Conservation (phyloP, 148 eudicot species). For the Bassia scoparia region DNA sequence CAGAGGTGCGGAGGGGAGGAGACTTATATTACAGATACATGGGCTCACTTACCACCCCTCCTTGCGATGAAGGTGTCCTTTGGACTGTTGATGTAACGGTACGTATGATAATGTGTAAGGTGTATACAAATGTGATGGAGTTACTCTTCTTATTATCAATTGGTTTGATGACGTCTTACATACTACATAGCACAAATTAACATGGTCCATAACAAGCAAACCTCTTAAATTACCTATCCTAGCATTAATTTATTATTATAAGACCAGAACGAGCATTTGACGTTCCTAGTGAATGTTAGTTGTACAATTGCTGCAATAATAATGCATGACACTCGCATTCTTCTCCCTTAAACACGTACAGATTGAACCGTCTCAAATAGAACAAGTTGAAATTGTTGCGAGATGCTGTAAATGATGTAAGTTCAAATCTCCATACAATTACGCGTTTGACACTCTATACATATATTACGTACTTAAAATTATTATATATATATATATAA, state of each 20-base stretch:
- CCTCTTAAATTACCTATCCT: too few species aligned
- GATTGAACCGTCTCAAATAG: constrained; percentile 48
- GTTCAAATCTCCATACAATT: constrained; percentile 5
- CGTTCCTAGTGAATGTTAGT: too few species aligned
- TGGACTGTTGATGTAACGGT: constrained; percentile 58
- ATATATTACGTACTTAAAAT: too few species aligned
- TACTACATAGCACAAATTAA: too few species aligned
- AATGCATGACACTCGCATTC: not conserved
- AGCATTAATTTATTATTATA: too few species aligned
- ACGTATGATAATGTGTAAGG: not conserved
- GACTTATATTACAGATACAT: constrained; percentile 43
- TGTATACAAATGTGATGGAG: too few species aligned
- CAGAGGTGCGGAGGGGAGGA: constrained; percentile 25
- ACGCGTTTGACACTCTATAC: not conserved
- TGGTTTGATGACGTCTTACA: too few species aligned
- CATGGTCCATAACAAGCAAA: too few species aligned
- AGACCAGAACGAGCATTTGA: too few species aligned
- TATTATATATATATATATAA: too few species aligned
- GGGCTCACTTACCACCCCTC: constrained; percentile 68
- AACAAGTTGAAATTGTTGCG: constrained; percentile 48
- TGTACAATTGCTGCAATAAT: not conserved
- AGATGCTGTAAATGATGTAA: constrained; percentile 62
- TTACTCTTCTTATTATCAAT: too few species aligned
- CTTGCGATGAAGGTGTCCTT: constrained; percentile 64
- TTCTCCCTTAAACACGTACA: constrained; percentile 14